Evolutionary conservation across 257 asterid species (phyloP), one percentile per base, ranked within the genome.

Genomic region (Dorcoceras hygrometricum): DNA sequence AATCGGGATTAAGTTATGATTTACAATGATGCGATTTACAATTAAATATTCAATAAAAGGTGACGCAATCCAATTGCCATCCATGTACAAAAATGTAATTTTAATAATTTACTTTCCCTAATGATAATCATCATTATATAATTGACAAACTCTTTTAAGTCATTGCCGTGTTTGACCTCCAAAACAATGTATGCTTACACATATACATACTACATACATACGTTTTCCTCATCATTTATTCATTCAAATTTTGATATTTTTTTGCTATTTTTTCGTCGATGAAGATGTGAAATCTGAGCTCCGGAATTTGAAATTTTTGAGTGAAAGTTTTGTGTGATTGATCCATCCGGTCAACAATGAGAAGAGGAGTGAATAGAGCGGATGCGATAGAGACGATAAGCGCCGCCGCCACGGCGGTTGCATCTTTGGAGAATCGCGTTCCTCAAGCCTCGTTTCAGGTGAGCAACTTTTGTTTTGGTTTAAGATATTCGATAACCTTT

Each of bases 391-490:
- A 89, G 60, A 86, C 96, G 26, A 84, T 92, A 58, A 84, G 73
- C 91, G 98, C 98, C 63, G 98, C 98, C 75, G 98, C 98, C 48
- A 71, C 87, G 29, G 96, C 89, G 75, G 90, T 92, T 86, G 95
- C 96, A 28, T 83, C 87, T 23, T 83, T 76, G 12, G 89, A 86
- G 77, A 71, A 75, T 74, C 97, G 93, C 63, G 75, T 63, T 57
- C 82, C 83, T 67, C 89, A 76, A 22, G 78, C 76, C 74, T 80
- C 85, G 23, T 68, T 70, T 76, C 95, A 84, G 95, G 97, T 86
- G 75, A 8, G 25, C 48, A 39, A 19, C 26, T 62, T 10, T 27
- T 2, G 59, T 43, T 65, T 68, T 23, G 20, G 0, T 25, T 71
- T 65, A 48, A 4, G 56, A 22, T 71, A 19, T 11, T 31, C 9